A percentile compares a stretch with the other conserved stretches of the same genome.
These are phyloP conservation scores for Penicillium samsonianum DNA, from an alignment of 495 filamentous ascomycete species.

Conservation along the genomic window DNA sequence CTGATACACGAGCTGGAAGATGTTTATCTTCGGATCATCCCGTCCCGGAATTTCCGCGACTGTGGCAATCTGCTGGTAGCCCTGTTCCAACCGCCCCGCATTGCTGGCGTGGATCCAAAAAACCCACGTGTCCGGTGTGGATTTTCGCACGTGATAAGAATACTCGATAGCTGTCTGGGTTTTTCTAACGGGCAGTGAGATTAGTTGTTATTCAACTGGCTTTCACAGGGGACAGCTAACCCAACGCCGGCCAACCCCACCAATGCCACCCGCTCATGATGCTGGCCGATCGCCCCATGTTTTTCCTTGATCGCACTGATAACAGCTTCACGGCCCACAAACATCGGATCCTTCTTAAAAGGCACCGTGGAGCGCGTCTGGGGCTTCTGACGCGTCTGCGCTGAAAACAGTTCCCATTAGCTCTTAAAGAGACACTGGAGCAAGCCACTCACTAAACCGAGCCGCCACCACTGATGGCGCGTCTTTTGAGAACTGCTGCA, in stretches of 20 bases:
- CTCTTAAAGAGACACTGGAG: not conserved
- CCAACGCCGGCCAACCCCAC: not conserved
- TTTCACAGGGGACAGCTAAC: not conserved
- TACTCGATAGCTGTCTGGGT: slow-evolving; percentile 56
- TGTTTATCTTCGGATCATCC: slow-evolving; percentile 21
- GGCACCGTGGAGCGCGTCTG: slow-evolving; percentile 7
- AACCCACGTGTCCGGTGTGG: slow-evolving; percentile 35
- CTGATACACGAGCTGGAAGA: slow-evolving; percentile 21
- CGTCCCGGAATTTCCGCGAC: slow-evolving; percentile 26
- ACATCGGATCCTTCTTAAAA: not conserved
- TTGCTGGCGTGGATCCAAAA: slow-evolving; percentile 42
- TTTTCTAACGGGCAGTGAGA: slow-evolving; percentile 31
- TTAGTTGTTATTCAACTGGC: not conserved
- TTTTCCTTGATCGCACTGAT: slow-evolving; percentile 12
- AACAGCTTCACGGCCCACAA: slow-evolving; percentile 4
- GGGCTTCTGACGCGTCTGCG: slow-evolving; percentile 7
- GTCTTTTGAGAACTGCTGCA: slow-evolving; percentile 14
- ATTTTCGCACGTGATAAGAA: slow-evolving; percentile 37
- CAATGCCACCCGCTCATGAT: slow-evolving; percentile 15
- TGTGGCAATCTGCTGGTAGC: slow-evolving; percentile 45
- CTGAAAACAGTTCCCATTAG: not conserved
- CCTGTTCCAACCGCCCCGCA: slow-evolving; percentile 43
- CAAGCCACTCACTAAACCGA: slow-evolving; percentile 15
- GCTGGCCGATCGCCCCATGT: not conserved
- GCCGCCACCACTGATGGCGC: slow-evolving; percentile 18